phyloP scores from a whole-genome alignment of 495 filamentous ascomycete genomes.

The Hypoxylon lienhwacheense region DNA sequence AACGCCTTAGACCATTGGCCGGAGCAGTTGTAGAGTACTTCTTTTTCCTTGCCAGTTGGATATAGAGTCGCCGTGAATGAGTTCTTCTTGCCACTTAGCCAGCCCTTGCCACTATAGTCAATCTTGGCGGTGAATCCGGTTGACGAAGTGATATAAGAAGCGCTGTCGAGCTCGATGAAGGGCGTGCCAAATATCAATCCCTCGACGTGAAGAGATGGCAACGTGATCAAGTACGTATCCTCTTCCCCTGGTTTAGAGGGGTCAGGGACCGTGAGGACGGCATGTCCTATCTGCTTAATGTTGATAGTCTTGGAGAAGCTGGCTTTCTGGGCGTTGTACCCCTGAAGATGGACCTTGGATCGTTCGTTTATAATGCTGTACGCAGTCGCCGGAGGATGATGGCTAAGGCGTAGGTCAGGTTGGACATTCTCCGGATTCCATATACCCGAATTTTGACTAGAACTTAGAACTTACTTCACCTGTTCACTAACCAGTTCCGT shows the following conservation, averaged over 20 bases:
- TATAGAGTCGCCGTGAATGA: conserved; percentile 77
- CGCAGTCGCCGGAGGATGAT: conserved; percentile 96
- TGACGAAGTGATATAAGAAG: conserved; percentile 79
- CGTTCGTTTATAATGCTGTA: conserved; percentile 88
- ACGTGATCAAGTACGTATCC: conserved; percentile 86
- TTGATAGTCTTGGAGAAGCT: conserved; percentile 91
- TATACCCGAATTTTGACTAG: conserved; percentile 46
- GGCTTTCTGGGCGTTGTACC: conserved; percentile 98
- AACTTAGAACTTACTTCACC: conserved; percentile 67
- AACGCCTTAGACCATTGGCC: conserved; percentile 92
- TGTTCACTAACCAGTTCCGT: conserved; percentile 66
- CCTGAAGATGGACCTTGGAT: conserved; percentile 82
- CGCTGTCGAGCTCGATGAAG: conserved; percentile 85
- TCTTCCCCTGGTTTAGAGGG: conserved; percentile 48
- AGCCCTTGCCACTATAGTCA: conserved; percentile 89
- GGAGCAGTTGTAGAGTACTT: conserved; percentile 79
- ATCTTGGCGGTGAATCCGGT: conserved; percentile 90
- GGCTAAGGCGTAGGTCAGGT: conserved; percentile 61
- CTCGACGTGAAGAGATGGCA: conserved; percentile 92
- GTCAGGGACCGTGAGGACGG: conserved; percentile 73
- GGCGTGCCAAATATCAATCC: conserved; percentile 88
- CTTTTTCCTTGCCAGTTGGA: conserved; percentile 75
- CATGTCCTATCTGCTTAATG: conserved; percentile 95
- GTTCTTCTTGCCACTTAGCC: conserved; percentile 95
- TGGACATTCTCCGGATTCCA: conserved; percentile 54